Base-by-base conservation (phyloP, 2,329 filamentous ascomycete species). In the Neonectria punicea region DNA sequence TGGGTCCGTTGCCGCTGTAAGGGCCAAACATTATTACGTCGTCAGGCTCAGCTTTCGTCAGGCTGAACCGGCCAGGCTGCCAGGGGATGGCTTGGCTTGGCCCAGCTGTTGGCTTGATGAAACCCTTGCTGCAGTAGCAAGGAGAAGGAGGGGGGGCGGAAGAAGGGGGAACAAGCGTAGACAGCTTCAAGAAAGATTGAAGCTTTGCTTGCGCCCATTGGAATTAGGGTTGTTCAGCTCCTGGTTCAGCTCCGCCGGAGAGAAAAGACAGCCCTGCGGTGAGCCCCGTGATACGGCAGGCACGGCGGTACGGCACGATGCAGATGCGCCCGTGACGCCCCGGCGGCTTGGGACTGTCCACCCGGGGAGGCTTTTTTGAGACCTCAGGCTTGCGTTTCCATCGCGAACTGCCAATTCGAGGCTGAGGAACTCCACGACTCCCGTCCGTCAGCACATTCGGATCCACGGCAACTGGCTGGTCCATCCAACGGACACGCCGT, bases 31-130 rank as follows among this genome's bases (percentile, higher is more conserved):
- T 20, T 39, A 32, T 56, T 56, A 47, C 41, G 41, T 56, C 53
- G 53, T 34, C 43, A 32, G 51, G 51, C 51, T 53, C 51, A 25
- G 14, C 36, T 28, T 20, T 22, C 28, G 30, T 32, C 16, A 44
- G 54, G 55, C 55, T 58, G 46, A 50, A 50, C 18, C 4, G 16
- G 18, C 30, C 7, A 36, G 28, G 43, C 18, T 47, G 18, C 55
- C n/a, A 20, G 32, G 20, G 54, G 30, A n/a, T 25, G 53, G 53
- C 53, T 44, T 55, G 53, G 53, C 36, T 55, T 55, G 43, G 43
- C 46, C 49, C 14, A 30, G 10, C n/a, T 51, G 11, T 50, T 34
- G 28, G 11, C 49, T 51, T 51, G 49, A 20, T 20, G 34, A 20
- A 51, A 14, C 30, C 28, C 20, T 34, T 28, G 25, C 25, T n/a